These are phyloP conservation scores for Favolaschia claudopus DNA, from an alignment of 768 basidiomycete species.

Conservation along the genomic window DNA sequence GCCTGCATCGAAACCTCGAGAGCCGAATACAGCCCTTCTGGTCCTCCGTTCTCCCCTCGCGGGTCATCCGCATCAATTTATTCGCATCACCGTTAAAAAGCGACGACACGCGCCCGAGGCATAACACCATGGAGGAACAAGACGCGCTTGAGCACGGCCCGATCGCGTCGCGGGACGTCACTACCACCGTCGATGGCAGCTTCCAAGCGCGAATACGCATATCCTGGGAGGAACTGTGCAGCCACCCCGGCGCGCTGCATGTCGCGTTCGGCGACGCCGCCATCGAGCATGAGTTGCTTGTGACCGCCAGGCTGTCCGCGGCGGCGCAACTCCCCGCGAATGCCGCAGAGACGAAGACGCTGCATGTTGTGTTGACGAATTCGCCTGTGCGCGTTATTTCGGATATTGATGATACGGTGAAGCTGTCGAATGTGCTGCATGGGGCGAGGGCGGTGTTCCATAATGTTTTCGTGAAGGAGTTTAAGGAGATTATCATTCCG, in stretches of 20 bases:
- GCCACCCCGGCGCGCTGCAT: slow-evolving; percentile 63
- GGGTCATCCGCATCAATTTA: slow-evolving; percentile 69
- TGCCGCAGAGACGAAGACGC: slow-evolving; percentile 32
- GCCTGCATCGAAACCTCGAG: slow-evolving; percentile 79
- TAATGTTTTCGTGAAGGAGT: slow-evolving; percentile 90
- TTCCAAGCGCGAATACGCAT: slow-evolving; percentile 72
- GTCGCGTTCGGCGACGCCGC: slow-evolving; percentile 64
- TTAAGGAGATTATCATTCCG: slow-evolving; percentile 79
- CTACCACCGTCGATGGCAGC: slow-evolving; percentile 73
- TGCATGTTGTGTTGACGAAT: slow-evolving; percentile 62
- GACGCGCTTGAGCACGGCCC: slow-evolving; percentile 48
- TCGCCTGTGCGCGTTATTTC: slow-evolving; percentile 82
- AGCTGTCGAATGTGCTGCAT: slow-evolving; percentile 75
- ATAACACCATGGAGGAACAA: slow-evolving; percentile 33
- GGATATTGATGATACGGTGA: slow-evolving; percentile 95
- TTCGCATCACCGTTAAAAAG: slow-evolving; percentile 51
- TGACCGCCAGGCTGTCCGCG: slow-evolving; percentile 58
- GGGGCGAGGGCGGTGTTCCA: slow-evolving; percentile 87
- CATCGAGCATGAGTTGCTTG: slow-evolving; percentile 61
- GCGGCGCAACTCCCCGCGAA: slow-evolving; percentile 18
- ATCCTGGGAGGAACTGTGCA: slow-evolving; percentile 72
- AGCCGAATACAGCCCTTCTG: slow-evolving; percentile 81
- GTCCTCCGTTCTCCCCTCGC: slow-evolving; percentile 72
- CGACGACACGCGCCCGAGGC: slow-evolving; percentile 20
- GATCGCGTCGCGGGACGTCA: slow-evolving; percentile 56